Conservation (phyloP, 108 stramenopile genomes). For the Pseudonitzschia delicatissima region DNA sequence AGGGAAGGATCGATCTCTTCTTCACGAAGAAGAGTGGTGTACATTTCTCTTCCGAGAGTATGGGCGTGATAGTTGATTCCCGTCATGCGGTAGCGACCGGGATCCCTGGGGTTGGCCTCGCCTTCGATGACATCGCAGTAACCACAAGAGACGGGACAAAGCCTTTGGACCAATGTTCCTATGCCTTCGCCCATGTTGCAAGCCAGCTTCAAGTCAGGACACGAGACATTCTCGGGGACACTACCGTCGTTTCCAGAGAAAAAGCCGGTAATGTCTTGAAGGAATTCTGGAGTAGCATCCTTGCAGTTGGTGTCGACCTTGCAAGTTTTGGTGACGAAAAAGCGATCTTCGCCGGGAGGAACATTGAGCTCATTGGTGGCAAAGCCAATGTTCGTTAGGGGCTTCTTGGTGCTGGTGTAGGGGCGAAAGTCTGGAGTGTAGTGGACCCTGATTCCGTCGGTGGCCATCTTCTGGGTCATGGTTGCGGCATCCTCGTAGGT, state of each 20-base stretch:
- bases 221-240: neutral
- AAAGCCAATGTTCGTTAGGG: neutral
- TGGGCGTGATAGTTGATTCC: neutral
- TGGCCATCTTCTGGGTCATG: neutral
- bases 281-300: neutral
- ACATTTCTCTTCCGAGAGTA: constrained; percentile 2
- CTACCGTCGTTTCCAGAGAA: neutral
- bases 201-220: neutral
- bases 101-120: neutral
- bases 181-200: neutral
- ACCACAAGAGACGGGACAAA: constrained; percentile 1
- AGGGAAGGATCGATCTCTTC: neutral
- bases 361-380: neutral
- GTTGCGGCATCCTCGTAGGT: neutral
- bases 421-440: neutral
- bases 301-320: neutral
- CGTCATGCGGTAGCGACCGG: neutral
- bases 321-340: neutral
- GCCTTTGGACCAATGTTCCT: neutral
- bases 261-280: neutral
- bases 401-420: neutral
- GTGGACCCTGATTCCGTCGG: neutral
- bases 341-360: neutral
- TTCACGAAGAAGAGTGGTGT: neutral
- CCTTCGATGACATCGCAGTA: neutral